phyloP scores from a whole-genome alignment of 345 rosid species.

The Cardamine occulta region DNA sequence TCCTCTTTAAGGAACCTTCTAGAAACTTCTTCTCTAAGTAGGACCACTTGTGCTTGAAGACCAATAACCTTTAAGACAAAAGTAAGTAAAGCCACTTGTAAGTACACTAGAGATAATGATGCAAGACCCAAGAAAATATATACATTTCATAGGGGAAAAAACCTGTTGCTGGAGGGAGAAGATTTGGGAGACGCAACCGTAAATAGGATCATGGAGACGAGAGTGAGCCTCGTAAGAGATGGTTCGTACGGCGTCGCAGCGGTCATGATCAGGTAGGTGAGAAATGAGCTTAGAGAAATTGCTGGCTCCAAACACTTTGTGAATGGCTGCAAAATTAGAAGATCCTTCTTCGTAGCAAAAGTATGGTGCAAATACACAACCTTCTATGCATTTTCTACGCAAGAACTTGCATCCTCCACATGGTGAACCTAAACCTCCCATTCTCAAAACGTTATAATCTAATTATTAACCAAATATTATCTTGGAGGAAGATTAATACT shows the following conservation, averaged over 20 bases:
- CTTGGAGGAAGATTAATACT: conserved; percentile 16
- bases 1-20: conserved; percentile 50
- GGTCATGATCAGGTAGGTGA: conserved; percentile 71
- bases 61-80: conserved; percentile 65
- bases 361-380: conserved; percentile 95
- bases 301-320: conserved; percentile 96
- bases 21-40: conserved; percentile 77
- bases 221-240: conserved; percentile 97
- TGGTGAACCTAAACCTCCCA: conserved; percentile 80
- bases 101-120: conserved; percentile 25
- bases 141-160: neutral
- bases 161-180: conserved; percentile 98
- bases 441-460: conserved; percentile 24
- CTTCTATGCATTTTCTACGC: conserved; percentile 88
- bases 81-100: conserved; percentile 7
- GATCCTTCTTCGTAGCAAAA: conserved; percentile 96
- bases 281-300: conserved; percentile 87
- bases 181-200: conserved; percentile 96
- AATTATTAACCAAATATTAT: neutral
- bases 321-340: conserved; percentile 85
- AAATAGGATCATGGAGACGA: conserved; percentile 90
- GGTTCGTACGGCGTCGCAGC: conserved; percentile 83
- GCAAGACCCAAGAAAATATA: neutral
- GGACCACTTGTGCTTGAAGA: conserved; percentile 82
- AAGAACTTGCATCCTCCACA: conserved; percentile 99